Evolutionary conservation across 345 rosid genomes (phyloP), one percentile per base, ranked within the genome.

Genomic region (Lepidium aucheri): DNA sequence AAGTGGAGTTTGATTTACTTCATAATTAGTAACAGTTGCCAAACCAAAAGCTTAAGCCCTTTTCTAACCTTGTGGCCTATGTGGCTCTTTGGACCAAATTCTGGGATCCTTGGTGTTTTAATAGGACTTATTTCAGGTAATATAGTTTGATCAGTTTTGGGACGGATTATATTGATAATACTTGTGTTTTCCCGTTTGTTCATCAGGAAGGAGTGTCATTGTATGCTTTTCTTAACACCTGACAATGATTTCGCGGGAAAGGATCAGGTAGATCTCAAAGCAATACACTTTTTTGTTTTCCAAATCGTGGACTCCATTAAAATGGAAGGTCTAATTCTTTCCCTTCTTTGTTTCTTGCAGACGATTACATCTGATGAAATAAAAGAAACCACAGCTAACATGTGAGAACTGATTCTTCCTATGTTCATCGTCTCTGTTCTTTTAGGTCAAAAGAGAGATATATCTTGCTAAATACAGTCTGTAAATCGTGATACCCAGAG

Each of bases 141-240:
- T 10, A 15, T 47, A 56, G 34, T 6, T 47, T 14, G 17, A 34
- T 35, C 7, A 4, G 0, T 17, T 42, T 36, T 57, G 50, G 10
- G 16, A 15, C 16, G 7, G 11, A 35, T 7, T 15, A 4, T 54
- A 28, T 5, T 54, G 41, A 36, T 9, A 3, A 18, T 45, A 54
- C 11, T 14, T 39, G 9, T 39, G 35, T 38, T 55, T 55, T 35
- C 35, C 60, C 11, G 2, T 57, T 49, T 51, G 18, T 42, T 46
- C 40, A 60, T 67, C 95, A 94, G 99, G 92, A 94, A 86, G 80
- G 99, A 94, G 73, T 94, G 99, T 74, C 99, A 94, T 79, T 90
- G 97, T 82, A 90, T 94, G 99, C 96, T 94, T 65, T 94, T 94
- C 81, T 87, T 94, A 60, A 94, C 96, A 43, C 88, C 99, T 3